Percentiles rank a stretch among this genome's conserved stretches.
Conservation (phyloP, 129 eudicot species). For the Kitagawia praeruptora region DNA sequence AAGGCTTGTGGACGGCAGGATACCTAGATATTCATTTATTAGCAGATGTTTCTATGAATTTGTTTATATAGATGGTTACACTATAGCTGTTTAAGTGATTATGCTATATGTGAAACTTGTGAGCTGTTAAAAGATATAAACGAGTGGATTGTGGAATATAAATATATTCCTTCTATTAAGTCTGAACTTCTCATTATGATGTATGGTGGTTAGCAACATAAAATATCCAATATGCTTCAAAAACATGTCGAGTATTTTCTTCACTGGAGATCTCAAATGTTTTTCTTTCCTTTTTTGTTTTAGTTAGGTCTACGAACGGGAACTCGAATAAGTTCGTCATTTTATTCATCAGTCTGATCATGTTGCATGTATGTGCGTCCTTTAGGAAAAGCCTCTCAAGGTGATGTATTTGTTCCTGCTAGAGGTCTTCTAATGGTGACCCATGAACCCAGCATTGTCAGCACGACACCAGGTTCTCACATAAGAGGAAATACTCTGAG, state of each 20-base stretch:
- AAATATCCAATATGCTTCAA: background rate
- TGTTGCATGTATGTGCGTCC: slow-evolving; percentile 9
- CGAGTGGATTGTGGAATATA: background rate
- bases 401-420: slow-evolving; percentile 65
- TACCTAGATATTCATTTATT: background rate
- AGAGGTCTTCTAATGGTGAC: slow-evolving; percentile 78
- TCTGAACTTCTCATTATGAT: background rate
- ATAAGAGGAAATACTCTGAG: slow-evolving; percentile 73
- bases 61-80: background rate
- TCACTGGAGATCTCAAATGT: background rate
- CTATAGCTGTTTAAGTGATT: background rate
- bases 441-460: slow-evolving; percentile 84
- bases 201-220: background rate
- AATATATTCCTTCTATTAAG: background rate
- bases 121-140: background rate
- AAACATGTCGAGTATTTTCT: background rate
- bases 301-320: background rate
- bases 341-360: background rate
- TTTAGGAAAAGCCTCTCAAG: slow-evolving; percentile 38
- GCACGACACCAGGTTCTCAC: slow-evolving; percentile 79
- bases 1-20: background rate
- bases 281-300: background rate
- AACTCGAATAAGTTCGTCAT: background rate
- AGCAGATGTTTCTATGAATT: background rate
- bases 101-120: background rate